phyloP scores from a whole-genome alignment of 2,329 filamentous ascomycete genomes.

The Botrytis byssoidea region DNA sequence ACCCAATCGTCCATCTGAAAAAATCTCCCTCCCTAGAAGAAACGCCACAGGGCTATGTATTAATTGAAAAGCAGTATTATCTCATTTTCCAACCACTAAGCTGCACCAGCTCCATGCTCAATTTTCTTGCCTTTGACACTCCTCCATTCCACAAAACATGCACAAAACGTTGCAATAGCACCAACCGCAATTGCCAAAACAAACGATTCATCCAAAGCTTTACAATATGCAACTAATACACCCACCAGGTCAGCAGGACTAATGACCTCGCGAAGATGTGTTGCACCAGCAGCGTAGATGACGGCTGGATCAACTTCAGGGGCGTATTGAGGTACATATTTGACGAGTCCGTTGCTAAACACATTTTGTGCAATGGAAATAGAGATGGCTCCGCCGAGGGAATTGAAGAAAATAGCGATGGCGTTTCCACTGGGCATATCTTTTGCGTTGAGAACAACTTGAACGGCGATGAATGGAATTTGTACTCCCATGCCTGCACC shows the following conservation, averaged over 20 bases:
- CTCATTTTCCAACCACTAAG: conserved; percentile 8
- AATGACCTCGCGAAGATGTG: conserved; percentile 42
- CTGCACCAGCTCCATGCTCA: conserved; percentile 24
- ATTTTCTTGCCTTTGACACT: conserved; percentile 39
- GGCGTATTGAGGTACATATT: conserved; percentile 37
- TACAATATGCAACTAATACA: conserved; percentile 45
- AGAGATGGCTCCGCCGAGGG: conserved; percentile 58
- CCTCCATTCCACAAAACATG: conserved; percentile 38
- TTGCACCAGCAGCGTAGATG: conserved; percentile 45
- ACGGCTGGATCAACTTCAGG: conserved; percentile 41
- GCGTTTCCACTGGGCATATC: conserved; percentile 57
- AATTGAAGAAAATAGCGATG: conserved; percentile 57
- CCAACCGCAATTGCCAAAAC: conserved; percentile 37
- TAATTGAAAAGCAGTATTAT: background rate
- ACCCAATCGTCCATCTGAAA: background rate
- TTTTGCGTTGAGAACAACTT: conserved; percentile 49
- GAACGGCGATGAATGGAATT: conserved; percentile 51
- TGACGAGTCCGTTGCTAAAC: conserved; percentile 36
- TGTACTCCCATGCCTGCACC: conserved; percentile 48
- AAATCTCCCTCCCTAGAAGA: background rate
- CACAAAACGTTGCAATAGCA: conserved; percentile 32
- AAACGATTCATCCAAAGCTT: conserved; percentile 32
- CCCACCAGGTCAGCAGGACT: conserved; percentile 37
- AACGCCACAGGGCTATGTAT: background rate
- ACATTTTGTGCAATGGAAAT: conserved; percentile 55